These are phyloP conservation scores for Coprinopsis cinerea DNA, from an alignment of 768 basidiomycete genomes.

Conservation along the genomic window DNA sequence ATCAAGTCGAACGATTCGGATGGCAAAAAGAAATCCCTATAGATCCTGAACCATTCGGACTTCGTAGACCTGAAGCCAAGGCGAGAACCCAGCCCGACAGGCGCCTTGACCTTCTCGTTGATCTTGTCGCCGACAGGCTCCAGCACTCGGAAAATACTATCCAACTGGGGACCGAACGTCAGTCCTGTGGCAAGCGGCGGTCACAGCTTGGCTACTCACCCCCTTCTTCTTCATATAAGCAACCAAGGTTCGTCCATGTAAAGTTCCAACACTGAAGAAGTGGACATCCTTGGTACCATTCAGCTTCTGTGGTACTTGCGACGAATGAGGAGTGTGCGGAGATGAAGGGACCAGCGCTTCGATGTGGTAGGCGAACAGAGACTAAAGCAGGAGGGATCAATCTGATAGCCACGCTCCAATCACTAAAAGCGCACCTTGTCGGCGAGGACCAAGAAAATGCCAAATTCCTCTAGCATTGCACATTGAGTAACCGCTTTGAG, in stretches of 20 bases:
- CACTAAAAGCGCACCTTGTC: constrained; percentile 65
- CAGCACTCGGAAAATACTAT: constrained; percentile 88
- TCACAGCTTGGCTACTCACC: constrained; percentile 24
- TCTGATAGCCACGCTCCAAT: neutral
- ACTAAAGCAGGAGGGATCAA: constrained; percentile 39
- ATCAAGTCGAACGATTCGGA: constrained; percentile 84
- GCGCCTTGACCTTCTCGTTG: constrained; percentile 61
- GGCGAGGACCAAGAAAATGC: constrained; percentile 91
- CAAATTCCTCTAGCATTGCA: constrained; percentile 94
- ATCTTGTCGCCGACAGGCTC: constrained; percentile 90
- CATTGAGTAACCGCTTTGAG: constrained; percentile 92
- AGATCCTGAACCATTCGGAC: constrained; percentile 89
- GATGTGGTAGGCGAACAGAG: constrained; percentile 89
- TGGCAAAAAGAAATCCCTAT: constrained; percentile 83
- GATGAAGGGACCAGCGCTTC: constrained; percentile 93
- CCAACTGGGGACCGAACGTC: constrained; percentile 35
- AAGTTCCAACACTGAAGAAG: constrained; percentile 91
- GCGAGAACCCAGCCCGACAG: constrained; percentile 56
- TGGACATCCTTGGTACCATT: constrained; percentile 87
- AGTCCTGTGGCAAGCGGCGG: neutral
- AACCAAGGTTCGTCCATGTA: constrained; percentile 81
- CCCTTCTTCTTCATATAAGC: constrained; percentile 97
- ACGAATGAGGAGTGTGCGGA: constrained; percentile 56
- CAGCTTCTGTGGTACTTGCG: constrained; percentile 83
- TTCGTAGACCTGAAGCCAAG: constrained; percentile 60